Evolutionary conservation across 352 stramenopile genomes (phyloP).

Genomic region (Pythium aristosporum): DNA sequence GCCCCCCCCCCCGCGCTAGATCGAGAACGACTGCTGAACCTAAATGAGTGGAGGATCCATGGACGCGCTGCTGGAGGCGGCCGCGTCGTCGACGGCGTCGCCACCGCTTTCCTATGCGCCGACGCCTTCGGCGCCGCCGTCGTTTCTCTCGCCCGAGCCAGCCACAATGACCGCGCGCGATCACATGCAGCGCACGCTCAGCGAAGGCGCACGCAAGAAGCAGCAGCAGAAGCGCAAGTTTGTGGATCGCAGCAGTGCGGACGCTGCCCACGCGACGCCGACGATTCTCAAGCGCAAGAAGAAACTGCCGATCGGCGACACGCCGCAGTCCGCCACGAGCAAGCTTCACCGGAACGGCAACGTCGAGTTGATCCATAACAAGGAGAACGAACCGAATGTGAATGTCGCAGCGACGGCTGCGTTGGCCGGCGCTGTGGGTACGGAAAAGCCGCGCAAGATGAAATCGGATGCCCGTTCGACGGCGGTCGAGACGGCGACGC

Average conservation of each 20-base stretch:
- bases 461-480: neutral
- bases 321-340: conserved; percentile 4
- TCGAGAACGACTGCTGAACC: neutral
- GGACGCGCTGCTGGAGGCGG: conserved; percentile 6
- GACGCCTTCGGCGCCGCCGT: conserved; percentile 3
- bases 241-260: neutral
- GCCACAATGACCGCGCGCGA: conserved; percentile 8
- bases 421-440: no score
- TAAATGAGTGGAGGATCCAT: neutral
- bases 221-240: conserved; percentile 24
- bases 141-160: conserved; percentile 25
- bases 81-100: neutral
- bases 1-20: neutral
- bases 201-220: conserved; percentile 29
- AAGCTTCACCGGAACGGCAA: neutral
- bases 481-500: conserved; percentile 19
- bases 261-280: conserved; percentile 7
- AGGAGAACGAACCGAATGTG: conserved; percentile 11
- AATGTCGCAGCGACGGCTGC: neutral
- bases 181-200: conserved; percentile 29
- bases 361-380: neutral
- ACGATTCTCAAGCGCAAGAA: conserved; percentile 17
- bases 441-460: conserved; percentile 12
- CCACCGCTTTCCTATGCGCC: neutral
- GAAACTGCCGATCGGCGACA: conserved; percentile 15